These are phyloP conservation scores for Trichophyton schoenleinii DNA, from an alignment of 2,329 filamentous ascomycete species.

Conservation along the genomic window DNA sequence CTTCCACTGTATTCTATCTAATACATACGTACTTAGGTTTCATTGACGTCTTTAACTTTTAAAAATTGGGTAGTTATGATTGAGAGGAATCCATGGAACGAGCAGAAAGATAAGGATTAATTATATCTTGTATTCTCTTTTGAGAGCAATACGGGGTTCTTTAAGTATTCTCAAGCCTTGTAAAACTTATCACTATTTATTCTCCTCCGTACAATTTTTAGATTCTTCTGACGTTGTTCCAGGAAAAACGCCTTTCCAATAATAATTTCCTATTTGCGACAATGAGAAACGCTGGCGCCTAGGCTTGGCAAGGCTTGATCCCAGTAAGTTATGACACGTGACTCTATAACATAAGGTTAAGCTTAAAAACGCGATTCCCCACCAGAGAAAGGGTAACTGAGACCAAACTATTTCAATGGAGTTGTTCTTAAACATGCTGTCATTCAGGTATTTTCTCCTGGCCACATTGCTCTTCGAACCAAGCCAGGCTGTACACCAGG, in stretches of 20 bases:
- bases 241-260: not conserved
- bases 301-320: constrained; percentile 1
- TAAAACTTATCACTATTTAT: too few relatives aligned
- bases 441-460: not conserved
- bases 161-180: too few relatives aligned
- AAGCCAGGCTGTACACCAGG: not conserved
- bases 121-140: too few relatives aligned
- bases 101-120: too few relatives aligned
- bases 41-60: too few relatives aligned
- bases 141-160: too few relatives aligned
- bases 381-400: not conserved
- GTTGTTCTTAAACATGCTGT: not conserved
- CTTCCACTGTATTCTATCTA: too few relatives aligned
- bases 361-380: not conserved
- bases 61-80: too few relatives aligned
- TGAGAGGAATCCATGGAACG: too few relatives aligned
- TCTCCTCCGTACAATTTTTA: not conserved
- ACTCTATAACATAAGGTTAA: not conserved
- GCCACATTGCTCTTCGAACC: not conserved
- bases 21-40: too few relatives aligned
- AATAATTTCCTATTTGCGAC: not conserved
- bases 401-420: not conserved
- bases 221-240: not conserved
- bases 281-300: not conserved
- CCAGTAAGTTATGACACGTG: not conserved